A percentile compares a stretch with the other conserved stretches of the same genome.
Evolutionary conservation across 192 early-diverging fungal genomes (phyloP).

Genomic region (Lunasporangiospora selenospora): DNA sequence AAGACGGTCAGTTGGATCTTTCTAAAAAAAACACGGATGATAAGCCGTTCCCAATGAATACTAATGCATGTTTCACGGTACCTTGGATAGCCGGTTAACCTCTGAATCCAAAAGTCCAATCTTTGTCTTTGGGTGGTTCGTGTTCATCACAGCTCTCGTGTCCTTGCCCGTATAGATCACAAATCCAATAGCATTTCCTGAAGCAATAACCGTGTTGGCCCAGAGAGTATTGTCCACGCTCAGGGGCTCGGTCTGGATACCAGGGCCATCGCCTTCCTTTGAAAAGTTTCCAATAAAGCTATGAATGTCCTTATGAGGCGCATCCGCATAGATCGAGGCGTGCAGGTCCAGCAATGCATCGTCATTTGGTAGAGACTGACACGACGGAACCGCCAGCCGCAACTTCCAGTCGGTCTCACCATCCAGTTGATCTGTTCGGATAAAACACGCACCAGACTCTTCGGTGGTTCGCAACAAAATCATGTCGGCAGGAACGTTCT

Average conservation of each 20-base stretch:
- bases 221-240: slow-evolving; percentile 92
- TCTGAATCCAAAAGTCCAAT: slow-evolving; percentile 89
- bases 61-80: slow-evolving; percentile 13
- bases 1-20: no score
- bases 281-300: slow-evolving; percentile 83
- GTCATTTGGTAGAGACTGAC: slow-evolving; percentile 74
- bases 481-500: slow-evolving; percentile 91
- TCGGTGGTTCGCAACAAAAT: slow-evolving; percentile 88
- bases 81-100: slow-evolving; percentile 92
- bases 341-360: slow-evolving; percentile 63
- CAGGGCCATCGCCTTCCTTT: slow-evolving; percentile 37
- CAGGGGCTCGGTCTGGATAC: slow-evolving; percentile 68
- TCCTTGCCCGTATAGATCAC: slow-evolving; percentile 93
- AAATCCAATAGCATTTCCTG: slow-evolving; percentile 85
- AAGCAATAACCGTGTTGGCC: slow-evolving; percentile 95
- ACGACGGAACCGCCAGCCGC: slow-evolving; percentile 81
- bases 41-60: background rate
- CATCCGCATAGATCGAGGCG: slow-evolving; percentile 85
- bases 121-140: slow-evolving; percentile 89
- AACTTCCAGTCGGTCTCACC: slow-evolving; percentile 99
- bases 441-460: slow-evolving; percentile 86
- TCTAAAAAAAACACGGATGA: no score
- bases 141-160: slow-evolving; percentile 97
- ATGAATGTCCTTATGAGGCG: slow-evolving; percentile 95
- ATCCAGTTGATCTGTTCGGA: slow-evolving; percentile 96